Base-by-base conservation (phyloP, 2,329 filamentous ascomycete species). In the Microdochium bolleyi region DNA sequence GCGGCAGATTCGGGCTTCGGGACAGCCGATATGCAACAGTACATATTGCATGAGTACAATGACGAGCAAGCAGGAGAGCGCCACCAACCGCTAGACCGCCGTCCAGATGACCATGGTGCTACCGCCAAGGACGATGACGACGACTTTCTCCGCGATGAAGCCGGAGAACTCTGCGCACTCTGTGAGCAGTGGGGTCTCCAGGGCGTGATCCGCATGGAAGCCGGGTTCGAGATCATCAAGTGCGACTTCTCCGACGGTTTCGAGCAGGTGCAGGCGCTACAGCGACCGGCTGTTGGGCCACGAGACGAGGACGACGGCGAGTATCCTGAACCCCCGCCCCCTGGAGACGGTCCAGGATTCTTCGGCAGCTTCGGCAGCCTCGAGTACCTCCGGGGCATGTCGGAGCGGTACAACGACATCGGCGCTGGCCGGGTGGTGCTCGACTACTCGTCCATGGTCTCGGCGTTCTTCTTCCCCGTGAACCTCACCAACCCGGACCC, bases 151-250 rank as follows among this genome's bases (percentile, higher is more conserved):
- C 41, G 13, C 8, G 13, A 3, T 24, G 8, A 21, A 10, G 78
- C 76, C 0, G 51, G 60, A 11, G 65, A 69, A 0, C 63, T 80
- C 5, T 83, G 79, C 60, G 60, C 71, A 2, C 62, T 79, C 24
- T 70, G 73, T 32, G 62, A 13, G 61, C 68, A 49, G 58, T 72
- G 37, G 78, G 75, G 73, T 53, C 67, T 82, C n/a, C 73, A 82
- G 52, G 79, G 78, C 1, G 65, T 82, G n/a, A 57, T 82, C 2
- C 70, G 78, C n/a, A 80, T 80, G 73, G 79, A 82, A 59, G 71
- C 70, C 14, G 79, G 79, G 0, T 81, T 82, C 56, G 79, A 82
- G 58, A 71, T 82, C 54, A 80, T 82, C 49, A 61, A 80, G 3
- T 83, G 79, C 57, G 64, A 73, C 19, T 82, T 82, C 48, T 58